Conservation (phyloP, 2,329 filamentous ascomycete genomes). For the Chaetomium sp. region DNA sequence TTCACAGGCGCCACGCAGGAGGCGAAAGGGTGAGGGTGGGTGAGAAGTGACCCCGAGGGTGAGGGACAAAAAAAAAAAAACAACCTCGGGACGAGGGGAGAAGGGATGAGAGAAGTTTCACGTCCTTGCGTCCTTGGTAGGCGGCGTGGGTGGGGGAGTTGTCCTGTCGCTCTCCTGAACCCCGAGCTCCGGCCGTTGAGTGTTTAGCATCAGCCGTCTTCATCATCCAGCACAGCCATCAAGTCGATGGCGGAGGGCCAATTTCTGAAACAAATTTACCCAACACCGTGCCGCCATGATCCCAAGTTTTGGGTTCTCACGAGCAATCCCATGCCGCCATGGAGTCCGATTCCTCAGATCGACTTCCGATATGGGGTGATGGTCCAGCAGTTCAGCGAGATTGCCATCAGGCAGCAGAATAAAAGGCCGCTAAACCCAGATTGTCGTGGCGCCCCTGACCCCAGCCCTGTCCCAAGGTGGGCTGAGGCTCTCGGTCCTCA, state of each 20-base stretch:
- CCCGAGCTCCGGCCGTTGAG: background rate
- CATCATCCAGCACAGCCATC: conserved; percentile 17
- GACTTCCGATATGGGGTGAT: conserved; percentile 22
- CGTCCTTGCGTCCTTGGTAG: no score
- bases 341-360: conserved; percentile 28
- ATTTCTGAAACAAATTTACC: conserved; percentile 13
- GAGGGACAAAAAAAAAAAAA: background rate
- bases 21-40: background rate
- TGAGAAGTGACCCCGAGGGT: background rate
- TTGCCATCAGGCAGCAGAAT: conserved; percentile 33
- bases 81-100: background rate
- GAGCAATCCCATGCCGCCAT: conserved; percentile 12
- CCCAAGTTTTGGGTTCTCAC: conserved; percentile 30
- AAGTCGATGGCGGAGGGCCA: conserved; percentile 12
- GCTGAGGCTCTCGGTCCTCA: conserved; percentile 12
- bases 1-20: conserved; percentile 18
- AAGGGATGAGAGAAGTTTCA: background rate
- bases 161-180: background rate
- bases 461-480: conserved; percentile 14
- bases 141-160: background rate
- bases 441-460: conserved; percentile 13
- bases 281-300: conserved; percentile 19
- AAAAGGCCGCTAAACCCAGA: conserved; percentile 22
- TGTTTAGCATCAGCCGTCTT: background rate
- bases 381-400: conserved; percentile 1